Conservation (phyloP, 2,329 filamentous ascomycete species). For the Pestalotiopsis sp. region DNA sequence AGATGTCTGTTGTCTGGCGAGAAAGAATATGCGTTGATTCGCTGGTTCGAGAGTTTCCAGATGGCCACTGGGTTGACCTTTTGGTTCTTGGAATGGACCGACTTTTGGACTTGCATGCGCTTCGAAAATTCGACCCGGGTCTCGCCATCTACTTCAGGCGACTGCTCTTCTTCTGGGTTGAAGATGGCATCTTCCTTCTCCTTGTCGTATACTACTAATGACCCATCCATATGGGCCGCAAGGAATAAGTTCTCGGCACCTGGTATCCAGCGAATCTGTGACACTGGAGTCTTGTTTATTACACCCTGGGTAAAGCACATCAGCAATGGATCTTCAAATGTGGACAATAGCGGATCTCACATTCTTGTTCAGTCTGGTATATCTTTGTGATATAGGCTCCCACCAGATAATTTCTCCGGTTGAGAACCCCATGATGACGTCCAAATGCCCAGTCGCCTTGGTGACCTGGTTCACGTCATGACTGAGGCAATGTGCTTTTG, state of each 20-base stretch:
- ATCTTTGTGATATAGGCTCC: constrained; percentile 94
- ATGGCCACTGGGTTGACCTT: constrained; percentile 89
- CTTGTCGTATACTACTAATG: constrained; percentile 92
- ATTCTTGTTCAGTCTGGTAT: constrained; percentile 95
- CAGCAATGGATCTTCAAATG: background rate
- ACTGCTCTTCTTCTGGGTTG: constrained; percentile 32
- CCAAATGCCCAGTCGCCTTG: constrained; percentile 77
- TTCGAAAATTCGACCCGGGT: constrained; percentile 39
- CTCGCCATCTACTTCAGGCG: constrained; percentile 31
- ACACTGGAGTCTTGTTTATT: constrained; percentile 83
- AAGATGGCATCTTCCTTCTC: constrained; percentile 71
- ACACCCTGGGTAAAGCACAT: constrained; percentile 59
- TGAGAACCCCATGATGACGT: constrained; percentile 93
- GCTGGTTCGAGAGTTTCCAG: constrained; percentile 90
- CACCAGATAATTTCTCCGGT: constrained; percentile 98
- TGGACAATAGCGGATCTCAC: constrained; percentile 41
- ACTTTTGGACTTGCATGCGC: constrained; percentile 77
- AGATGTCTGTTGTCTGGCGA: constrained; percentile 86
- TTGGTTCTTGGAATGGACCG: constrained; percentile 89
- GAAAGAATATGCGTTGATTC: constrained; percentile 88
- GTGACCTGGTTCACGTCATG: constrained; percentile 89
- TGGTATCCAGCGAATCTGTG: constrained; percentile 89
- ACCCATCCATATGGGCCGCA: constrained; percentile 88
- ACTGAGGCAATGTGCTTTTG: constrained; percentile 91
- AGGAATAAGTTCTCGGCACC: constrained; percentile 92